Conservation (phyloP, 176 grass and related monocot genomes). For the Raddia guianensis region DNA sequence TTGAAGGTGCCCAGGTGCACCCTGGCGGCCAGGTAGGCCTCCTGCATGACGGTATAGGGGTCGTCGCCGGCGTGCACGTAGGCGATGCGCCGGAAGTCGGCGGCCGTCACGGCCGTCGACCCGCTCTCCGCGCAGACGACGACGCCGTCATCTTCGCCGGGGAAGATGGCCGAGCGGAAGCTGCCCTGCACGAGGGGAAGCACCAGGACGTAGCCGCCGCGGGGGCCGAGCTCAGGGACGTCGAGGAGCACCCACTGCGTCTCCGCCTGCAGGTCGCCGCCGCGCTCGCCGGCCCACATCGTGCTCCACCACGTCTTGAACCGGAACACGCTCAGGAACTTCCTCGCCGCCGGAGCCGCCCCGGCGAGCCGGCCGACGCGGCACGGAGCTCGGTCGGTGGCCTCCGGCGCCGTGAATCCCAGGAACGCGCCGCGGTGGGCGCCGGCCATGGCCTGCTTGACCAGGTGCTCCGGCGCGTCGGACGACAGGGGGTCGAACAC, state of each 20-base stretch:
- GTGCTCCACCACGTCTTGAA: constrained; percentile 94
- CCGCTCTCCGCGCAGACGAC: constrained; percentile 73
- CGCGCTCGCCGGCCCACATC: constrained; percentile 49
- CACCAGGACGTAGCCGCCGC: constrained; percentile 49
- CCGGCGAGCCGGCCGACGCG: constrained; percentile 40
- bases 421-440: constrained; percentile 47
- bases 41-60: constrained; percentile 50
- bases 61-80: constrained; percentile 70
- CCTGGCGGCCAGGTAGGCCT: constrained; percentile 49
- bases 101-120: constrained; percentile 31
- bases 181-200: constrained; percentile 59
- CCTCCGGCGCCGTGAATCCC: constrained; percentile 40
- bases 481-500: not conserved
- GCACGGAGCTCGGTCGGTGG: constrained; percentile 50
- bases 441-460: not conserved
- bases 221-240: constrained; percentile 28
- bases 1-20: constrained; percentile 63
- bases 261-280: constrained; percentile 64
- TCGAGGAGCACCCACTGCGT: constrained; percentile 81
- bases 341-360: not conserved
- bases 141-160: constrained; percentile 46
- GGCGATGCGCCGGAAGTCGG: constrained; percentile 39
- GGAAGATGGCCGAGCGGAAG: constrained; percentile 69
- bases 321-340: constrained; percentile 79
- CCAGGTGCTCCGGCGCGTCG: not conserved